Conservation (phyloP, 768 basidiomycete genomes). For the Amanita rubescens region DNA sequence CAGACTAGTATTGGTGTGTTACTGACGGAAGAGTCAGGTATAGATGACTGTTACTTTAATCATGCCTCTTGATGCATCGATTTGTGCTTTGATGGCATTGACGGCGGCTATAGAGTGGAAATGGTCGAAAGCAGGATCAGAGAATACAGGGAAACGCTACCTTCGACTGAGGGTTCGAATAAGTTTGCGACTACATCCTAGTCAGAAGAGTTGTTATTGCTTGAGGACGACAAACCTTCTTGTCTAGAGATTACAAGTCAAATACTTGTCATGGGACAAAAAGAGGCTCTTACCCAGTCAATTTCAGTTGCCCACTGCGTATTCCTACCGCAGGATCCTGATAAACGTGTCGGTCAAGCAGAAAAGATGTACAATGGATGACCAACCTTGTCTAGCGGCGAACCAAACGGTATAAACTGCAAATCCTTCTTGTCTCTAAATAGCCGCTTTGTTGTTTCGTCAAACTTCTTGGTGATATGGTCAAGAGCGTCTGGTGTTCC, state of each 20-base stretch:
- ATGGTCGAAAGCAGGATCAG: not conserved
- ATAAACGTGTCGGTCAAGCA: not conserved
- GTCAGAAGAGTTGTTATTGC: not conserved
- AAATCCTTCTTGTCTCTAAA: slow-evolving; percentile 62
- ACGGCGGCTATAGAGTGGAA: slow-evolving; percentile 43
- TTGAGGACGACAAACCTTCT: slow-evolving; percentile 18
- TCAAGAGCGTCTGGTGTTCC: slow-evolving; percentile 65
- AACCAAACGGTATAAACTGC: slow-evolving; percentile 72
- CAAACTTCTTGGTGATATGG: slow-evolving; percentile 74
- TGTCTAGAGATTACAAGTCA: slow-evolving; percentile 16
- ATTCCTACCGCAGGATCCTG: slow-evolving; percentile 59
- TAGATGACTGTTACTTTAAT: slow-evolving; percentile 45
- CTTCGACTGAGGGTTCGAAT: slow-evolving; percentile 73
- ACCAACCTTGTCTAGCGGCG: slow-evolving; percentile 58
- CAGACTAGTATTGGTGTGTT: slow-evolving; percentile 38
- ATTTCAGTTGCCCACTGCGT: slow-evolving; percentile 61
- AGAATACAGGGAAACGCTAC: slow-evolving; percentile 19
- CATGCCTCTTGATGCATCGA: slow-evolving; percentile 57
- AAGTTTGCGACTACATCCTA: slow-evolving; percentile 50
- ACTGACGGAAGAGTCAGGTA: not conserved
- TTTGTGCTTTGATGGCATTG: slow-evolving; percentile 60
- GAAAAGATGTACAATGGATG: not conserved
- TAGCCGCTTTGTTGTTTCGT: slow-evolving; percentile 75
- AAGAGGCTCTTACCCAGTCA: slow-evolving; percentile 48
- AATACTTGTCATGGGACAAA: slow-evolving; percentile 1